Conservation (phyloP, 768 basidiomycete genomes). For the Clavaria fumosa region DNA sequence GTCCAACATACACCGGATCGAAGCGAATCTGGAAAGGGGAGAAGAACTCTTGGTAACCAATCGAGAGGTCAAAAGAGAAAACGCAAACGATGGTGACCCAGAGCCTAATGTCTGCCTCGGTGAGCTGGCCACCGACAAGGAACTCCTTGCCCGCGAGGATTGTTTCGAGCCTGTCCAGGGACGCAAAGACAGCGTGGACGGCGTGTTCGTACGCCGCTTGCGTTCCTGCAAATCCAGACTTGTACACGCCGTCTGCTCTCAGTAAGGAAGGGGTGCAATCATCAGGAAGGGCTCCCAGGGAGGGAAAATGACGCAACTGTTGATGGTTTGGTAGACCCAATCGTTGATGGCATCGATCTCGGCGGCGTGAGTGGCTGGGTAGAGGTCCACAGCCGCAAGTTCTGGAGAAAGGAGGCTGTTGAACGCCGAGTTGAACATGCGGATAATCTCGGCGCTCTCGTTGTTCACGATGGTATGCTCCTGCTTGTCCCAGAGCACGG, state of each 20-base stretch:
- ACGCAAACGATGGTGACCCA: slow-evolving; percentile 74
- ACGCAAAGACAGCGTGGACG: slow-evolving; percentile 57
- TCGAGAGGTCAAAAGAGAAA: not conserved
- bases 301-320: slow-evolving; percentile 39
- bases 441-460: slow-evolving; percentile 89
- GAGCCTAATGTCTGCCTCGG: slow-evolving; percentile 74
- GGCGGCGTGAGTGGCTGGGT: slow-evolving; percentile 52
- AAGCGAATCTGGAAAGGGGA: slow-evolving; percentile 49
- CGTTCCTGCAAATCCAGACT: slow-evolving; percentile 69
- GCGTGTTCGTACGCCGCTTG: slow-evolving; percentile 71
- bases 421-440: slow-evolving; percentile 81
- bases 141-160: slow-evolving; percentile 66
- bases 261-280: no score
- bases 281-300: no score
- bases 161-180: slow-evolving; percentile 70
- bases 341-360: slow-evolving; percentile 78
- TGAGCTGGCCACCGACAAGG: slow-evolving; percentile 68
- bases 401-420: slow-evolving; percentile 55
- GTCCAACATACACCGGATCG: slow-evolving; percentile 78
- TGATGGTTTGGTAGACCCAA: slow-evolving; percentile 77
- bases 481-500: slow-evolving; percentile 90
- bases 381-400: slow-evolving; percentile 53
- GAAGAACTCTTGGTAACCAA: not conserved
- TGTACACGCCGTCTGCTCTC: slow-evolving; percentile 67
- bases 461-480: slow-evolving; percentile 83